These are phyloP conservation scores for Diaporthe sp. DNA, from an alignment of 2,329 filamentous ascomycete genomes.

Conservation along the genomic window DNA sequence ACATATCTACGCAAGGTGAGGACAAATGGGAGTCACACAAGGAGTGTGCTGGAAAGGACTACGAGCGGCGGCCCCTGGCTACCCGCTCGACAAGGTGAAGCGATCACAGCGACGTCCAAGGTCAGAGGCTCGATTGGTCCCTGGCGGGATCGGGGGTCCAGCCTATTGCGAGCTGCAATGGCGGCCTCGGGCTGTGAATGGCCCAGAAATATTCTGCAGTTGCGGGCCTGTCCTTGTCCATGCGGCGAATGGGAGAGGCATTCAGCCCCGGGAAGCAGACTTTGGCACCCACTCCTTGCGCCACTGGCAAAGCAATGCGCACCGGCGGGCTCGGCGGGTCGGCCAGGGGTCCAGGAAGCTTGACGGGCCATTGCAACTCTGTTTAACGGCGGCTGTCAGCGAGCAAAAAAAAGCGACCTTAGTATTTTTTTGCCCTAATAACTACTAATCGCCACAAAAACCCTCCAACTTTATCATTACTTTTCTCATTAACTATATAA, in stretches of 20 bases:
- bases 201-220: conserved; percentile 6
- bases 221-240: neutral
- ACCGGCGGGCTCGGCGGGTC: conserved; percentile 16
- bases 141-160: conserved; percentile 25
- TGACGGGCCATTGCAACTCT: neutral
- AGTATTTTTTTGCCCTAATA: no score
- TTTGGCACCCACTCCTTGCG: conserved; percentile 17
- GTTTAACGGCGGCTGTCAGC: conserved; percentile 2
- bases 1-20: conserved; percentile 8
- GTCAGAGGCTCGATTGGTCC: conserved; percentile 37
- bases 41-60: neutral
- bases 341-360: conserved; percentile 19
- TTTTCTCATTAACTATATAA: no score
- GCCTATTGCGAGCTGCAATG: conserved; percentile 34
- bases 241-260: conserved; percentile 30
- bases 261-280: conserved; percentile 6
- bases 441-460: no score
- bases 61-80: conserved; percentile 25
- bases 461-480: no score
- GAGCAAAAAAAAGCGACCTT: no score
- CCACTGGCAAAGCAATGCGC: conserved; percentile 16
- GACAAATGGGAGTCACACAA: conserved; percentile 37
- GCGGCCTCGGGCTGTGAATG: conserved; percentile 28
- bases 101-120: conserved; percentile 25
- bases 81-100: conserved; percentile 36